Evolutionary conservation across 805 yeast genomes (phyloP).

Genomic region (Cyberlindnera xishuangbannaensis): DNA sequence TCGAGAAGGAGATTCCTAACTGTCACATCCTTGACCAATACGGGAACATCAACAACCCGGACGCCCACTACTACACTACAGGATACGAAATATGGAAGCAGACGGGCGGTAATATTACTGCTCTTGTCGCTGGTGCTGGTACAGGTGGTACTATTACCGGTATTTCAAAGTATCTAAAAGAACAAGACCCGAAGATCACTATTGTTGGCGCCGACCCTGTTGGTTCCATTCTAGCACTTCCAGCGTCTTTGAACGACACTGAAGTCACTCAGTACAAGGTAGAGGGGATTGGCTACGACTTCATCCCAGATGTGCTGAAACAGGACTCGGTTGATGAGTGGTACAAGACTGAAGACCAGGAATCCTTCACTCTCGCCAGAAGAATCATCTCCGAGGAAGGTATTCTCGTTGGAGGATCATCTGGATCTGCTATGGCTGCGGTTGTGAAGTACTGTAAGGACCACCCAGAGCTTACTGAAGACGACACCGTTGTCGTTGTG

Average conservation of each 20-base stretch:
- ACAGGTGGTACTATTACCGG: constrained; percentile 92
- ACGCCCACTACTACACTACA: constrained; percentile 79
- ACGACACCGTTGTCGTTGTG: constrained; percentile 71
- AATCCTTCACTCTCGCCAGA: constrained; percentile 74
- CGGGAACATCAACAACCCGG: constrained; percentile 70
- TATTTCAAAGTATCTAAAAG: constrained; percentile 70
- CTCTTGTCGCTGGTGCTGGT: constrained; percentile 88
- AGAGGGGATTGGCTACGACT: constrained; percentile 90
- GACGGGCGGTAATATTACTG: constrained; percentile 62
- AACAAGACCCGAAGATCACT: constrained; percentile 52
- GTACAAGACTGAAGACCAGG: constrained; percentile 83
- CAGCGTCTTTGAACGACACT: constrained; percentile 61
- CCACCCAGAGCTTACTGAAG: constrained; percentile 55
- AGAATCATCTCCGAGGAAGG: constrained; percentile 82
- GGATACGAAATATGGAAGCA: constrained; percentile 85
- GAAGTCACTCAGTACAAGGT: constrained; percentile 59
- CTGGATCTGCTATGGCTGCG: constrained; percentile 80
- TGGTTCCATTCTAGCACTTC: constrained; percentile 80
- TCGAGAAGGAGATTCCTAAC: constrained; percentile 79
- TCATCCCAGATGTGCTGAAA: constrained; percentile 74
- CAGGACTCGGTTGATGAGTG: constrained; percentile 64
- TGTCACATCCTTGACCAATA: constrained; percentile 83
- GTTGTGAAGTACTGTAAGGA: constrained; percentile 63
- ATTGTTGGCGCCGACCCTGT: constrained; percentile 82
- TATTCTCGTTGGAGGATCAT: constrained; percentile 83